These are phyloP conservation scores for Globisporangium sylvaticum DNA, from an alignment of 352 stramenopile genomes.

Conservation along the genomic window DNA sequence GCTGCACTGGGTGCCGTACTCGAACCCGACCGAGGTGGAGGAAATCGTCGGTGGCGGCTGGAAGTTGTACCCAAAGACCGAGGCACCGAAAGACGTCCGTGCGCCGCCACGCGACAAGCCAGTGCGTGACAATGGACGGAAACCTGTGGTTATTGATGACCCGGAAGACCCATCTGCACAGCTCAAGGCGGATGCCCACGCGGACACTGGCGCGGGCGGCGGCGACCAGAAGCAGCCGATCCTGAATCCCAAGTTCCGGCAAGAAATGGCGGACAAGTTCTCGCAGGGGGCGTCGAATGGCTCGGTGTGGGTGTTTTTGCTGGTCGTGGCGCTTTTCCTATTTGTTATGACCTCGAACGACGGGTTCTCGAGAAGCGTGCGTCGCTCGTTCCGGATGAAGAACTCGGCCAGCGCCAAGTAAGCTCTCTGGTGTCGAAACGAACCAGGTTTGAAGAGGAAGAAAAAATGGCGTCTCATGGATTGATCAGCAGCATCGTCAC, in stretches of 20 bases:
- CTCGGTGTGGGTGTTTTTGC: slow-evolving; percentile 48
- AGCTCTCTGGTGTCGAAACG: background rate
- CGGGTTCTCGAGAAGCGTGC: slow-evolving; percentile 46
- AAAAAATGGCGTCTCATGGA: background rate
- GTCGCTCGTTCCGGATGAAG: slow-evolving; percentile 42
- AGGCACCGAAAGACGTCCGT: slow-evolving; percentile 4
- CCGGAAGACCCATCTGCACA: slow-evolving; percentile 25
- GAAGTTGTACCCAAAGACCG: slow-evolving; percentile 30
- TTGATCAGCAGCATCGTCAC: background rate
- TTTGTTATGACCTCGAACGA: slow-evolving; percentile 75
- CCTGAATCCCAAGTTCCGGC: slow-evolving; percentile 33
- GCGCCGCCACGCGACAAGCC: slow-evolving; percentile 15
- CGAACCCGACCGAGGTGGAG: slow-evolving; percentile 49
- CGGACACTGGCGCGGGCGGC: slow-evolving; percentile 33
- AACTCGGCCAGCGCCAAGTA: slow-evolving; percentile 28
- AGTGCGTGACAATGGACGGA: slow-evolving; percentile 12
- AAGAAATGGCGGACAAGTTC: slow-evolving; percentile 34
- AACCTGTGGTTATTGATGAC: slow-evolving; percentile 26
- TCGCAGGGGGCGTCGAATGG: slow-evolving; percentile 26
- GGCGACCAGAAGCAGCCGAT: slow-evolving; percentile 26
- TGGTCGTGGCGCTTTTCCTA: slow-evolving; percentile 43
- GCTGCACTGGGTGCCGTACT: slow-evolving; percentile 70
- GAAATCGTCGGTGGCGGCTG: slow-evolving; percentile 42
- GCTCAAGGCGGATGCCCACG: slow-evolving; percentile 31
- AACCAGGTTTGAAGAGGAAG: background rate